Percentiles rank a stretch among this genome's conserved stretches.
These are phyloP conservation scores for Pseudophaeomoniella oleicola DNA, from an alignment of 2,329 filamentous ascomycete genomes.

Conservation along the genomic window DNA sequence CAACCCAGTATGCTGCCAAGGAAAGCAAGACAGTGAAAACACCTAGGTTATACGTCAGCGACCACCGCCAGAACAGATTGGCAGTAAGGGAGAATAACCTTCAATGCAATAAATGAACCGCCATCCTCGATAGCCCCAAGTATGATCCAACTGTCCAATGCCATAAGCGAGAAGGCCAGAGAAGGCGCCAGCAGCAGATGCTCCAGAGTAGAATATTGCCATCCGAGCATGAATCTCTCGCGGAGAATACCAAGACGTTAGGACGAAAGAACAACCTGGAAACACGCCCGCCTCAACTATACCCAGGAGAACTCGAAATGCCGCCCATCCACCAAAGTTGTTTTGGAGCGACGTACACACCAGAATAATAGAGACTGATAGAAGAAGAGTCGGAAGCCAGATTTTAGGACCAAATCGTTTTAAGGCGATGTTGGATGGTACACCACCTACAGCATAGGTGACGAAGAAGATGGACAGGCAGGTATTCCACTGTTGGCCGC, in stretches of 20 bases:
- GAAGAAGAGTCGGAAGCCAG: constrained; percentile 38
- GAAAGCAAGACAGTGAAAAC: no score
- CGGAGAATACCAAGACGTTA: constrained; percentile 60
- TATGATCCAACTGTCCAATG: constrained; percentile 2
- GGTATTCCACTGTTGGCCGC: no score
- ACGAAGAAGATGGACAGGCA: no score
- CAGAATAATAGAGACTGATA: no score
- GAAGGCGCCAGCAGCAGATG: constrained; percentile 1
- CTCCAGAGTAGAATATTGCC: constrained; percentile 5
- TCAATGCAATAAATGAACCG: constrained; percentile 5
- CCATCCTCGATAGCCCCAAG: constrained; percentile 4
- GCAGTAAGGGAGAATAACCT: no score
- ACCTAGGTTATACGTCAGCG: no score
- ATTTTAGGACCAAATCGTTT: constrained; percentile 34
- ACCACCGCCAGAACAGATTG: no score
- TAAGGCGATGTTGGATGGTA: constrained; percentile 28
- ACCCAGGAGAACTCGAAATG: constrained; percentile 36
- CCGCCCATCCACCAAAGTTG: no score
- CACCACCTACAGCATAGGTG: no score
- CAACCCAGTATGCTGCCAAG: no score
- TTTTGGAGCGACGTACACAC: no score
- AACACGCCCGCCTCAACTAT: constrained; percentile 54
- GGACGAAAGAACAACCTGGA: constrained; percentile 53
- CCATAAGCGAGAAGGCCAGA: constrained; percentile 4
- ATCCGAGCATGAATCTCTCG: no score